Evolutionary conservation across 2,329 filamentous ascomycete genomes (phyloP).

Genomic region (Rhinocladiella mackenziei): DNA sequence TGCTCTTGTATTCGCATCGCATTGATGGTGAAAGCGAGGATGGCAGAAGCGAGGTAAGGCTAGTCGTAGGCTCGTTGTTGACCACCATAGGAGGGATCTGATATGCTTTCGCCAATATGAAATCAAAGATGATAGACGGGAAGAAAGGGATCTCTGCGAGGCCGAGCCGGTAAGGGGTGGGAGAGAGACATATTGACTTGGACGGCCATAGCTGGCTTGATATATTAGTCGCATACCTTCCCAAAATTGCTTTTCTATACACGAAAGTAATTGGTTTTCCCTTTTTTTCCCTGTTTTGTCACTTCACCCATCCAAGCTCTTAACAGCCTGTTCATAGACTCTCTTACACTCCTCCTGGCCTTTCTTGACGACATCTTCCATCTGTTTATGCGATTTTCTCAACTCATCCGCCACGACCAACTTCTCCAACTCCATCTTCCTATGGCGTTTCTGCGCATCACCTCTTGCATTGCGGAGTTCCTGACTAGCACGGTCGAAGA

Average conservation of each 20-base stretch:
- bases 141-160: too few relatives aligned
- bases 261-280: too few relatives aligned
- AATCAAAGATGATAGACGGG: too few relatives aligned
- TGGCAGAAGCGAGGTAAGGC: neutral
- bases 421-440: slow-evolving; percentile 44
- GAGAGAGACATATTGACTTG: neutral
- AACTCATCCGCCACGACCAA: slow-evolving; percentile 44
- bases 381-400: slow-evolving; percentile 44
- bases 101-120: slow-evolving; percentile 9
- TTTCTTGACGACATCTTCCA: slow-evolving; percentile 47
- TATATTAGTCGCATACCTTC: too few relatives aligned
- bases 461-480: slow-evolving; percentile 43
- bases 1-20: slow-evolving; percentile 1
- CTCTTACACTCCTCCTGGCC: slow-evolving; percentile 46
- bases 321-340: slow-evolving; percentile 40
- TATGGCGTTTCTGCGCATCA: slow-evolving; percentile 43
- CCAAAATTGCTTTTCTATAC: neutral
- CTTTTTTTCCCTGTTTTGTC: too few relatives aligned
- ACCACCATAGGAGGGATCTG: slow-evolving; percentile 9
- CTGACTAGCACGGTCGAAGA: slow-evolving; percentile 41
- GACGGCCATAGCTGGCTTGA: neutral
- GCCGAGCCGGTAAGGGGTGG: too few relatives aligned
- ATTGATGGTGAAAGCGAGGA: neutral
- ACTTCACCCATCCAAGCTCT: slow-evolving; percentile 23
- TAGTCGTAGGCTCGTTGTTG: slow-evolving; percentile 7